phyloP scores from a whole-genome alignment of 805 yeast genomes.

The Cephaloascus fragrans region DNA sequence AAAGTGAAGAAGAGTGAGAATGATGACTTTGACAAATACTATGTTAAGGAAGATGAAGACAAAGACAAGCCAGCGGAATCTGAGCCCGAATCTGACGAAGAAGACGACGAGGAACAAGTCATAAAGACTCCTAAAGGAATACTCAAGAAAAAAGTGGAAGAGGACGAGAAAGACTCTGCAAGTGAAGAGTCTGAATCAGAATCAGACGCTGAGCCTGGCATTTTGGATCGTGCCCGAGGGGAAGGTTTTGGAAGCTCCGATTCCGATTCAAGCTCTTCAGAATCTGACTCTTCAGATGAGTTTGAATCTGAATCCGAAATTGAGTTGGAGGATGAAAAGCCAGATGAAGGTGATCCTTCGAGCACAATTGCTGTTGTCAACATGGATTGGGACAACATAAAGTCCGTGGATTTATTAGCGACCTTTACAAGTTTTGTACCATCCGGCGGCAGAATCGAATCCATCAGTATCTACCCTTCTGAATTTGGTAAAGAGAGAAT shows the following conservation, averaged over 20 bases:
- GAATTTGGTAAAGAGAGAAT: conserved; percentile 90
- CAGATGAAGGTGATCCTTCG: conserved; percentile 86
- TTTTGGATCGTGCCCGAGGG: conserved; percentile 59
- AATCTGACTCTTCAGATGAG: conserved; percentile 23
- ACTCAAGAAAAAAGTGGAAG: conserved; percentile 7
- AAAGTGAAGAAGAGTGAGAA: conserved; percentile 32
- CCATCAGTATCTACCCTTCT: conserved; percentile 74
- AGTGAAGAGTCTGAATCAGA: conserved; percentile 8
- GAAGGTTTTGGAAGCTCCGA: conserved; percentile 39
- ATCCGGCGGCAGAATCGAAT: conserved; percentile 52
- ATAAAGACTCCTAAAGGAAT: conserved; percentile 9
- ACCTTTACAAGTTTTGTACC: conserved; percentile 84
- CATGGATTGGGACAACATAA: conserved; percentile 95
- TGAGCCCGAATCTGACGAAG: conserved; percentile 16
- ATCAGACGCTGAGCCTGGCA: conserved; percentile 7
- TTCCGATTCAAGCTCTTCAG: conserved; percentile 27
- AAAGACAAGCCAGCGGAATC: conserved; percentile 21
- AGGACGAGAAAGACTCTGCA: conserved; percentile 6
- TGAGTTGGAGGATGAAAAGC: conserved; percentile 45
- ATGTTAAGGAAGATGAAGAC: conserved; percentile 28
- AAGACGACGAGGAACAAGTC: conserved; percentile 11
- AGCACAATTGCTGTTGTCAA: conserved; percentile 82
- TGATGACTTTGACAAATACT: conserved; percentile 56
- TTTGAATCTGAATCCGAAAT: conserved; percentile 44
- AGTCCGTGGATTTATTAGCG: conserved; percentile 80